Conservation (phyloP, 2,329 filamentous ascomycete genomes). For the Colletotrichum sojae region DNA sequence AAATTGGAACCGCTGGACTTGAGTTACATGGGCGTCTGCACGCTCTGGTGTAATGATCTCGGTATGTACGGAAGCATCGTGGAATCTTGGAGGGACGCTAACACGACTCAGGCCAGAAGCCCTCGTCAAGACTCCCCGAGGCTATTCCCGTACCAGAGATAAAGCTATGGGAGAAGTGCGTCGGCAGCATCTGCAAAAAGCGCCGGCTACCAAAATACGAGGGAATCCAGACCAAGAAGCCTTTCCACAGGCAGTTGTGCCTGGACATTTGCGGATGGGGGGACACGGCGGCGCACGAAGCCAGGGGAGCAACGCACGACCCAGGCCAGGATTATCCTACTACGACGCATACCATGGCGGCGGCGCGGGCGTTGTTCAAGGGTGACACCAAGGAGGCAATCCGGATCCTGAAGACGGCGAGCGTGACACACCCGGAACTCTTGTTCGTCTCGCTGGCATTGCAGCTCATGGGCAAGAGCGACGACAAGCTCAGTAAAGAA, state of each 20-base stretch:
- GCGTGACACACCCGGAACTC: constrained; percentile 73
- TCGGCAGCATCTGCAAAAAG: constrained; percentile 75
- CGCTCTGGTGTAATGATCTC: constrained; percentile 79
- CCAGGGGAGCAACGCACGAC: constrained; percentile 49
- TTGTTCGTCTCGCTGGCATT: constrained; percentile 77
- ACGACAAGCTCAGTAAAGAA: constrained; percentile 59
- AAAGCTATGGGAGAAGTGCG: constrained; percentile 71
- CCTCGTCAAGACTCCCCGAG: constrained; percentile 63
- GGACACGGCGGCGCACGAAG: constrained; percentile 59
- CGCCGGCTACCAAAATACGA: constrained; percentile 74
- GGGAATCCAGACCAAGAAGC: constrained; percentile 73
- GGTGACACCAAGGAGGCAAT: constrained; percentile 79
- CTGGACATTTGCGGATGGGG: constrained; percentile 83
- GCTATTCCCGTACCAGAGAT: constrained; percentile 62
- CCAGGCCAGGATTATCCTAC: constrained; percentile 65
- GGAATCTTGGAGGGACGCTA: constrained; percentile 34
- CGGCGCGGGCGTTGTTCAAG: constrained; percentile 82
- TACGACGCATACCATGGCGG: constrained; percentile 77
- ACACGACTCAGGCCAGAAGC: constrained; percentile 59
- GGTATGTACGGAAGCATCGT: constrained; percentile 59
- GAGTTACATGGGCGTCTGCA: constrained; percentile 81
- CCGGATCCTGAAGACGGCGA: constrained; percentile 77
- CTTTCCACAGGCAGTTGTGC: constrained; percentile 81
- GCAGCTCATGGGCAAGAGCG: constrained; percentile 71
- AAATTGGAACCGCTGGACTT: constrained; percentile 77